Percentiles rank a stretch among this genome's conserved stretches.
These are phyloP conservation scores for Arthrobotrys sphaeroides DNA, from an alignment of 2,329 filamentous ascomycete genomes.

Conservation along the genomic window DNA sequence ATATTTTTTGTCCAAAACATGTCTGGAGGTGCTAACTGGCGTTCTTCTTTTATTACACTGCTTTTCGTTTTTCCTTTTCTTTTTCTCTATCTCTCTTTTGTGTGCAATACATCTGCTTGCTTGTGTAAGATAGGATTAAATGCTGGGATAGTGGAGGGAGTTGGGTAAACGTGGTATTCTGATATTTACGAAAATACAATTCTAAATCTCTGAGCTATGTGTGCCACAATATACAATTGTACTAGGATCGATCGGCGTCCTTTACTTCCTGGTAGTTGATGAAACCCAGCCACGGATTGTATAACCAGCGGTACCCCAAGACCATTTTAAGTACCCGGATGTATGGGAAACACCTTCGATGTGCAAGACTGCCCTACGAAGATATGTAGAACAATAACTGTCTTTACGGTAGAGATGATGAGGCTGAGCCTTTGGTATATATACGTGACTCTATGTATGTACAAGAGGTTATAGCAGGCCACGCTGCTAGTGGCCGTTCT, in stretches of 20 bases:
- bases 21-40: slow-evolving; percentile 32
- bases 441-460: slow-evolving; percentile 45
- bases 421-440: not conserved
- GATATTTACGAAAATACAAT: not conserved
- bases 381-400: too few species aligned
- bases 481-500: not conserved
- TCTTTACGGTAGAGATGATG: not conserved
- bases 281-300: too few species aligned
- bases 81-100: not conserved
- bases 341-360: too few species aligned
- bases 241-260: too few species aligned
- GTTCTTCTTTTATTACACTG: slow-evolving; percentile 6
- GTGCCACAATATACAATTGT: too few species aligned
- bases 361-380: too few species aligned
- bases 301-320: too few species aligned
- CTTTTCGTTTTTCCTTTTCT: not conserved
- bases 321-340: too few species aligned
- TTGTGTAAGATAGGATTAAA: slow-evolving; percentile 39
- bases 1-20: not conserved
- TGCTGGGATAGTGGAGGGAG: slow-evolving; percentile 5
- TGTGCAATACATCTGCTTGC: slow-evolving; percentile 3
- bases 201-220: not conserved
- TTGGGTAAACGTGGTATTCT: slow-evolving; percentile 22
- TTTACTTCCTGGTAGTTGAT: too few species aligned
- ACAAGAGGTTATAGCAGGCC: not conserved